Percentiles rank a stretch among this genome's conserved stretches.
phyloP scores from a whole-genome alignment of 495 filamentous ascomycete genomes.

The Podospora anserina region DNA sequence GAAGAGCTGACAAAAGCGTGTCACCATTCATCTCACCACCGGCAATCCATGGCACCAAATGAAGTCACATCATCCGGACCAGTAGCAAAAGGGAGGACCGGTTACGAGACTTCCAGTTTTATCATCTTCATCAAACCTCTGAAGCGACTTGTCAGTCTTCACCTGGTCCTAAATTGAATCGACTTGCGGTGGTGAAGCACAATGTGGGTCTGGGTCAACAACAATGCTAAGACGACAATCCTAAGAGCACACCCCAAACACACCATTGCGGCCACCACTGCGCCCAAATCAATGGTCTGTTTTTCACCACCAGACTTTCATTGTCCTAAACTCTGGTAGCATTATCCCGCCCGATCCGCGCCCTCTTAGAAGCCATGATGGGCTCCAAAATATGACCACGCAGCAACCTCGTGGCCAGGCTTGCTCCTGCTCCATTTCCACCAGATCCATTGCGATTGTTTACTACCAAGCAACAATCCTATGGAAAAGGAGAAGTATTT shows the following conservation, averaged over 20 bases:
- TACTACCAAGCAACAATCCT: slow-evolving; percentile 2
- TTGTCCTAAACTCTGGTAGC: neutral
- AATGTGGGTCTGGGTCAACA: slow-evolving; percentile 16
- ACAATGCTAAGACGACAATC: slow-evolving; percentile 15
- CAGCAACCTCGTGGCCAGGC: neutral
- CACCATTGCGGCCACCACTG: slow-evolving; percentile 13
- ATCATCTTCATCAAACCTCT: neutral
- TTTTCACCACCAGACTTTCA: neutral
- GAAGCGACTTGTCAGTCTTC: neutral
- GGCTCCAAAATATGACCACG: neutral
- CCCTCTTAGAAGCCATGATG: neutral
- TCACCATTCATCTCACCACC: too few species aligned
- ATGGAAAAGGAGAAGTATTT: too few species aligned
- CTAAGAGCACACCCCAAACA: neutral
- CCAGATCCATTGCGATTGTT: neutral
- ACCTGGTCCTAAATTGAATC: neutral
- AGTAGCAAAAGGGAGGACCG: neutral
- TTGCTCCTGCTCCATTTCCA: neutral
- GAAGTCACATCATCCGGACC: neutral
- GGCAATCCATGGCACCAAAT: too few species aligned
- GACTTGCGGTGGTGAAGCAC: neutral
- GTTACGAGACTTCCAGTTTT: neutral
- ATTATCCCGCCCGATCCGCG: neutral
- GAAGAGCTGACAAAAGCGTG: too few species aligned
- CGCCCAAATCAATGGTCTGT: neutral